Evolutionary conservation across 176 grass and related monocot species (phyloP).

Genomic region (Musa itinerans): DNA sequence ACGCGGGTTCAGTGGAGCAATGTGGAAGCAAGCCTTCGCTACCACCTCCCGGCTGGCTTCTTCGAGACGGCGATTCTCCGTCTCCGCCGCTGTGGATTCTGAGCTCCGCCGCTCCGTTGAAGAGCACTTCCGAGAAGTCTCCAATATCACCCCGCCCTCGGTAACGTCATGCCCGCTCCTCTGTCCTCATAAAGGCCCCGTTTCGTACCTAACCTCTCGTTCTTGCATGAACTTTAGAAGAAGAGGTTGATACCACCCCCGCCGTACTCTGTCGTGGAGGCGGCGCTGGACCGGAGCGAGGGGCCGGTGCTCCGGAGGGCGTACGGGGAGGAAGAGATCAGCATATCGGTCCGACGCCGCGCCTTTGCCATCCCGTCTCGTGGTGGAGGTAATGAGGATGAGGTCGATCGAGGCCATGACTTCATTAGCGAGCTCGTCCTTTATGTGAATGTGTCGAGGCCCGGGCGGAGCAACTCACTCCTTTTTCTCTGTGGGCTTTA

Average conservation of each 20-base stretch:
- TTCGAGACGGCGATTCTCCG: background rate
- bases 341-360: constrained; percentile 6
- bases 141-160: background rate
- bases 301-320: constrained; percentile 6
- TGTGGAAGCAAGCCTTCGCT: constrained; percentile 1
- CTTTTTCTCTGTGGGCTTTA: constrained; percentile 18
- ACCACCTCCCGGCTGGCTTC: background rate
- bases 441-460: constrained; percentile 5
- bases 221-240: background rate
- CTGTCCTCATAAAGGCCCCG: background rate
- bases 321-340: constrained; percentile 18
- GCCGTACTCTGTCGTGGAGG: background rate
- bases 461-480: background rate
- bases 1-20: background rate
- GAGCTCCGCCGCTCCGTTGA: background rate
- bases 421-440: constrained; percentile 12
- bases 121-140: constrained; percentile 3
- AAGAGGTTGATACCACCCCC: background rate
- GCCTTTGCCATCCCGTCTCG: constrained; percentile 5
- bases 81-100: background rate
- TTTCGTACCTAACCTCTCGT: background rate
- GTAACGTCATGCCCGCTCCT: background rate
- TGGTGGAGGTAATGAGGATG: background rate
- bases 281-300: constrained; percentile 7
- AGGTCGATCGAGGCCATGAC: background rate